Evolutionary conservation across 441 rosid genomes (phyloP).

Genomic region (Flueggea neowawraea): DNA sequence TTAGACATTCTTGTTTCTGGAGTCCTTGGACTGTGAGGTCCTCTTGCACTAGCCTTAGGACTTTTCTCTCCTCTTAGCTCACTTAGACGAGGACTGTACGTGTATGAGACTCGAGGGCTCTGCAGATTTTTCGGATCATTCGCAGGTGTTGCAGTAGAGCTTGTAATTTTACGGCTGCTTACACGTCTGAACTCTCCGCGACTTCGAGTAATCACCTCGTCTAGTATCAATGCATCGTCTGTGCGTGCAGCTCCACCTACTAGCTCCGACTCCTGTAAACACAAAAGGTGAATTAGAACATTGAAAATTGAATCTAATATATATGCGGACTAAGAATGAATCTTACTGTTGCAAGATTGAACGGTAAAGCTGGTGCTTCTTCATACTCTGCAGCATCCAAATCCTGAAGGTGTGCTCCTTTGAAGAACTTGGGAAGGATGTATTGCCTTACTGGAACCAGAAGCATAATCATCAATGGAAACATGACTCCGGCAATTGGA

Average conservation of each 20-base stretch:
- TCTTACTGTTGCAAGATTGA: conserved; percentile 64
- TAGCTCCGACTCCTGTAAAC: conserved; percentile 58
- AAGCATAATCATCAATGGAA: conserved; percentile 92
- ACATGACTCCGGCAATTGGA: conserved; percentile 90
- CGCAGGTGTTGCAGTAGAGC: conserved; percentile 65
- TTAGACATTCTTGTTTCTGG: conserved; percentile 36
- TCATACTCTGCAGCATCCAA: conserved; percentile 90
- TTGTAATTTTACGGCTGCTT: conserved; percentile 71
- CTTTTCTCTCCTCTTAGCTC: conserved; percentile 61
- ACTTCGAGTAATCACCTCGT: conserved; percentile 78
- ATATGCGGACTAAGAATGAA: not conserved
- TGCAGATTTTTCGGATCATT: conserved; percentile 33
- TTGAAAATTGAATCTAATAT: not conserved
- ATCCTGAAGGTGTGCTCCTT: conserved; percentile 81
- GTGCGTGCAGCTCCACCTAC: conserved; percentile 63
- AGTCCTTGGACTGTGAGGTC: conserved; percentile 41
- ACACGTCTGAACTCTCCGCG: conserved; percentile 89
- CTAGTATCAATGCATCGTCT: conserved; percentile 75
- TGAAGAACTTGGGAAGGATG: conserved; percentile 77
- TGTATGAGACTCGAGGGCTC: conserved; percentile 40
- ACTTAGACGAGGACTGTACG: conserved; percentile 58
- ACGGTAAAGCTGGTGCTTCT: conserved; percentile 90
- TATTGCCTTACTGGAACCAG: conserved; percentile 86
- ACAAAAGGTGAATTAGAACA: not conserved
- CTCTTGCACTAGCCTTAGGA: conserved; percentile 40